These are phyloP conservation scores for Neurospora discreta DNA, from an alignment of 495 filamentous ascomycete species.

Conservation along the genomic window DNA sequence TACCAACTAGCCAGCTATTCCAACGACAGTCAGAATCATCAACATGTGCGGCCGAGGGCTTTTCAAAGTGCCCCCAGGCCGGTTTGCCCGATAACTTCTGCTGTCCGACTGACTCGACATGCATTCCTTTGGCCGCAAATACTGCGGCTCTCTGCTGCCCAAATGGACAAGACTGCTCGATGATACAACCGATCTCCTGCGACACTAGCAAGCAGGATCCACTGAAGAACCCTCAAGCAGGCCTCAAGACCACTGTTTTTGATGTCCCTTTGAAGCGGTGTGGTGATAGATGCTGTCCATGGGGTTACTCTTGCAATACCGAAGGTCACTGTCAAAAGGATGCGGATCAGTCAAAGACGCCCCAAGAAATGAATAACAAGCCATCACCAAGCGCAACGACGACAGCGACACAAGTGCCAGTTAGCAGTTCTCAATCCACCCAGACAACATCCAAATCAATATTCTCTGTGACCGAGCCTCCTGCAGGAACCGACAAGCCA, in stretches of 20 bases:
- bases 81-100: constrained; percentile 64
- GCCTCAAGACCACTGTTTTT: constrained; percentile 60
- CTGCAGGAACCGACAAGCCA: not conserved
- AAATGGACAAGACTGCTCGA: constrained; percentile 44
- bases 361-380: constrained; percentile 2
- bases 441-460: not conserved
- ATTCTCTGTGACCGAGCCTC: not conserved
- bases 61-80: constrained; percentile 36
- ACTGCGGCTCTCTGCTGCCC: constrained; percentile 76
- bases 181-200: constrained; percentile 62
- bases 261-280: constrained; percentile 44
- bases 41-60: constrained; percentile 18
- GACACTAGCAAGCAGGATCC: constrained; percentile 56
- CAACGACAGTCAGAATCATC: constrained; percentile 19
- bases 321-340: constrained; percentile 29
- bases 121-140: constrained; percentile 51
- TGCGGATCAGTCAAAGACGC: constrained; percentile 19
- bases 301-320: constrained; percentile 60
- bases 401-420: constrained; percentile 3
- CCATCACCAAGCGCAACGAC: constrained; percentile 11
- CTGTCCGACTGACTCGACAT: constrained; percentile 52
- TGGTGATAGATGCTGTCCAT: constrained; percentile 60
- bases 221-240: constrained; percentile 44
- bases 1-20: constrained; percentile 22
- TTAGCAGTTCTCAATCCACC: not conserved